Percentiles rank a stretch among this genome's conserved stretches.
Evolutionary conservation across 108 stramenopile genomes (phyloP).

Genomic region (Epithemia pelagica): DNA sequence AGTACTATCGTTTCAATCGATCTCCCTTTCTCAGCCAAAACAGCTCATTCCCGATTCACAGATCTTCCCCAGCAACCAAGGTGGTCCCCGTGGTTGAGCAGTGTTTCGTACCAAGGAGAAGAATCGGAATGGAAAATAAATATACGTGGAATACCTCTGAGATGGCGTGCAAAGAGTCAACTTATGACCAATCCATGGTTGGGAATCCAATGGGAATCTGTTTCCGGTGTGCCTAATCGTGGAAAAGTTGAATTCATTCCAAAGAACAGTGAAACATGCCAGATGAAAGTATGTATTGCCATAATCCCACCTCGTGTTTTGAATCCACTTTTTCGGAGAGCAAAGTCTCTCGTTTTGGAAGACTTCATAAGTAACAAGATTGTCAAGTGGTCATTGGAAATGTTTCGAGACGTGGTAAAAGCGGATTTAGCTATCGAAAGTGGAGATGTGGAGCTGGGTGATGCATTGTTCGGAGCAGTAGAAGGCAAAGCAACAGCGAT

Average conservation of each 20-base stretch:
- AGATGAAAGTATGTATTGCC: slow-evolving; percentile 69
- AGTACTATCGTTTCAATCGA: slow-evolving; percentile 61
- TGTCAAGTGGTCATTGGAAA: slow-evolving; percentile 85
- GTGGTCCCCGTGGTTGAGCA: slow-evolving; percentile 85
- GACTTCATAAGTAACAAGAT: slow-evolving; percentile 80
- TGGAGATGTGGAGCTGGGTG: slow-evolving; percentile 80
- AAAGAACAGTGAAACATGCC: slow-evolving; percentile 29
- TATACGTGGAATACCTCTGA: slow-evolving; percentile 63
- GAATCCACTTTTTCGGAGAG: slow-evolving; percentile 50
- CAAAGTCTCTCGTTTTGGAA: slow-evolving; percentile 55
- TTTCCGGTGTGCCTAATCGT: slow-evolving; percentile 63
- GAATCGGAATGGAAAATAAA: slow-evolving; percentile 82
- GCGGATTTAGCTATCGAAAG: slow-evolving; percentile 80
- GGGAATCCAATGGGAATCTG: slow-evolving; percentile 74
- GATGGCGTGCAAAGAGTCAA: slow-evolving; percentile 67
- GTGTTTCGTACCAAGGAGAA: slow-evolving; percentile 61
- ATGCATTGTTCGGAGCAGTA: slow-evolving; percentile 78
- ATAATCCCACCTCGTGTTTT: slow-evolving; percentile 69
- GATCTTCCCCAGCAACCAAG: slow-evolving; percentile 80
- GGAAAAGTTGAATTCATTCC: slow-evolving; percentile 58
- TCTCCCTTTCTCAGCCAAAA: slow-evolving; percentile 73
- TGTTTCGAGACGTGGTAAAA: slow-evolving; percentile 85
- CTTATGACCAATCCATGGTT: slow-evolving; percentile 39
- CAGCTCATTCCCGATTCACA: slow-evolving; percentile 72
- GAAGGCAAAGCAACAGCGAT: slow-evolving; percentile 79